Base-by-base conservation (phyloP, 768 basidiomycete species). In the Hypholoma sublateritium region DNA sequence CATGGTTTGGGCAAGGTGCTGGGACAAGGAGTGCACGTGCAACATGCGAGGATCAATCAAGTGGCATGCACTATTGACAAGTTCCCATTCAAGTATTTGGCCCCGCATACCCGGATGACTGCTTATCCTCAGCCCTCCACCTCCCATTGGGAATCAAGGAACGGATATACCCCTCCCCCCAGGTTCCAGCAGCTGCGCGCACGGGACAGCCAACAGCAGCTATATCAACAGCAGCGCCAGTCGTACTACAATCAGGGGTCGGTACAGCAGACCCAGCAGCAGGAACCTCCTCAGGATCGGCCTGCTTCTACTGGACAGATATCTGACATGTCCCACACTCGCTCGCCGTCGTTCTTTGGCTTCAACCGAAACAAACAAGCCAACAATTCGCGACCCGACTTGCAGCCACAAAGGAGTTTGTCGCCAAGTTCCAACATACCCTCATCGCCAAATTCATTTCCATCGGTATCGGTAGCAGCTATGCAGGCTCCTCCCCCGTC, bases 291-390 rank as follows among this genome's bases (percentile, higher is more conserved):
- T 24, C 47, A 35, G 28, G 21, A 55, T 35, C 32, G 25, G 36
- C 51, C 17, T 51, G 35, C 28, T 32, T 39, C 32, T 32, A 42
- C 51, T 16, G 47, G 47, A 42, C 59, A 57, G 49, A 50, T 60
- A 9, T 62, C 56, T 48, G 51, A 61, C 8, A 65, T 67, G 64
- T 52, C 70, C 13, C 86, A 87, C 65, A 63, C 78, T 35, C 82
- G 85, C 39, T 77, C 84, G n/a, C 71, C 82, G 6, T 88, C 86
- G 24, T 84, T 86, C 74, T 88, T 88, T 69, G 81, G 84, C 16
- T 85, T 87, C 68, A 77, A 77, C 45, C 57, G 62, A 59, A 75
- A 65, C 60, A 81, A 74, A 57, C 70, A 70, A 24, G 57, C 71
- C 7, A 62, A 62, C 41, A 66, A 69, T 49, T 50, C n/a, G 39